phyloP scores from a whole-genome alignment of 495 filamentous ascomycete genomes.

The Podospora australis region DNA sequence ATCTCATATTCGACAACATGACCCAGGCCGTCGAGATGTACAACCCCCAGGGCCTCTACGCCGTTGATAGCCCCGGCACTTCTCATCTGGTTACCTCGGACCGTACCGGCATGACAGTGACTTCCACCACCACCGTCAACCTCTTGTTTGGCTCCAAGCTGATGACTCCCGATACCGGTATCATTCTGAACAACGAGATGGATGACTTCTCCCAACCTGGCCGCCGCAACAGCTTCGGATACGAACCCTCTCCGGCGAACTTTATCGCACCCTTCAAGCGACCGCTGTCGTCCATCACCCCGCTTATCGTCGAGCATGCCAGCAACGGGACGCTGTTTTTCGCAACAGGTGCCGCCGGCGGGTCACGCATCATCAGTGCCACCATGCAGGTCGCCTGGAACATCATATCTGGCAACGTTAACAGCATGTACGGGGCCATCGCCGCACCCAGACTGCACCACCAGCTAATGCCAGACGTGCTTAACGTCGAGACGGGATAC shows the following conservation, averaged over 20 bases:
- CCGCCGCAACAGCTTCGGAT: conserved; percentile 72
- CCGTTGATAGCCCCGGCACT: conserved; percentile 55
- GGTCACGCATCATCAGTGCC: conserved; percentile 80
- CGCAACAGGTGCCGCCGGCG: conserved; percentile 72
- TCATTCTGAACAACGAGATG: conserved; percentile 88
- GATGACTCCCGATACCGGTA: conserved; percentile 70
- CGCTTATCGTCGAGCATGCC: conserved; percentile 61
- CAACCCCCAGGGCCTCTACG: conserved; percentile 45
- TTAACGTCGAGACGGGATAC: conserved; percentile 64
- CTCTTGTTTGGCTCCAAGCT: conserved; percentile 71
- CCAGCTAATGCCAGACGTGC: conserved; percentile 67
- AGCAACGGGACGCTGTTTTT: conserved; percentile 61
- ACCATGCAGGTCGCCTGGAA: conserved; percentile 72
- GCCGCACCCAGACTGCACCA: conserved; percentile 70
- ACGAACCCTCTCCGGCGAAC: conserved; percentile 70
- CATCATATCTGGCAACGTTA: conserved; percentile 57
- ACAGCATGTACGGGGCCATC: conserved; percentile 52
- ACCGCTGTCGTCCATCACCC: conserved; percentile 72
- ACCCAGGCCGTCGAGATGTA: conserved; percentile 68
- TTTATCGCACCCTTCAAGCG: conserved; percentile 76
- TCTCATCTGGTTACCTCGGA: conserved; percentile 71
- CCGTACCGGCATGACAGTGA: conserved; percentile 59
- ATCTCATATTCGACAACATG: conserved; percentile 59
- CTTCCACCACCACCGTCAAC: conserved; percentile 78
- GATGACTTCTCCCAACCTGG: conserved; percentile 84